phyloP scores from a whole-genome alignment of 1,139 yeast genomes.

The Candida labiduridarum region DNA sequence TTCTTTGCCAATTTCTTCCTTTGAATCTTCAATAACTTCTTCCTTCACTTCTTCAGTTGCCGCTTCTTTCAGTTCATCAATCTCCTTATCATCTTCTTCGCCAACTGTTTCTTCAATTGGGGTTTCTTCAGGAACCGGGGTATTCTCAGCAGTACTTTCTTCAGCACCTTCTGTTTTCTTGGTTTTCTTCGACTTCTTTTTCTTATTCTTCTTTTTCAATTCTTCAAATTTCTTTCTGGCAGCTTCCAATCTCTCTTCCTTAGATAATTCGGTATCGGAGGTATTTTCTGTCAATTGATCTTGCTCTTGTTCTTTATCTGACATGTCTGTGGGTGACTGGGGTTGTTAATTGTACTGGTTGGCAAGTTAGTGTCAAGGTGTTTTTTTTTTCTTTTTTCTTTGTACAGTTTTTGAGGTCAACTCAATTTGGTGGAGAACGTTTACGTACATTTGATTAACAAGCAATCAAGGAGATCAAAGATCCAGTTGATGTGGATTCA shows the following conservation, averaged over 20 bases:
- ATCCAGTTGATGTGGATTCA: too few species aligned
- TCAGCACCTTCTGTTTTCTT: slow-evolving; percentile 18
- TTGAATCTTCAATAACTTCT: slow-evolving; percentile 14
- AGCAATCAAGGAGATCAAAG: too few species aligned
- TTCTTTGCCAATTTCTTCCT: slow-evolving; percentile 10
- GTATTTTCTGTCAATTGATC: slow-evolving; percentile 4
- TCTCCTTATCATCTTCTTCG: slow-evolving; percentile 1
- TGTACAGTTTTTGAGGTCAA: neutral
- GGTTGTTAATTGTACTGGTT: neutral
- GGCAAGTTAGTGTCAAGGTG: neutral
- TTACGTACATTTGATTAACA: too few species aligned
- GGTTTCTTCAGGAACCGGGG: slow-evolving; percentile 11
- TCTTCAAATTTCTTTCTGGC: slow-evolving; percentile 68
- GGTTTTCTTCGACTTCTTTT: slow-evolving; percentile 30
- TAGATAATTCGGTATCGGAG: slow-evolving; percentile 28
- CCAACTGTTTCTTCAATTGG: neutral
- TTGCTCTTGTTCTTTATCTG: slow-evolving; percentile 14
- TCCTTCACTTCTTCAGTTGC: slow-evolving; percentile 13
- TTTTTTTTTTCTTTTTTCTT: neutral
- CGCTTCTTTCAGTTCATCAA: slow-evolving; percentile 15
- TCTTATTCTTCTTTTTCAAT: slow-evolving; percentile 61
- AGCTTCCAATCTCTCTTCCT: slow-evolving; percentile 62
- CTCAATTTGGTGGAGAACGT: too few species aligned
- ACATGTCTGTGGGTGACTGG: slow-evolving; percentile 9
- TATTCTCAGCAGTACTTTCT: slow-evolving; percentile 14